Conservation (phyloP, 2,329 filamentous ascomycete species). For the Aspergillus novoparasiticus region DNA sequence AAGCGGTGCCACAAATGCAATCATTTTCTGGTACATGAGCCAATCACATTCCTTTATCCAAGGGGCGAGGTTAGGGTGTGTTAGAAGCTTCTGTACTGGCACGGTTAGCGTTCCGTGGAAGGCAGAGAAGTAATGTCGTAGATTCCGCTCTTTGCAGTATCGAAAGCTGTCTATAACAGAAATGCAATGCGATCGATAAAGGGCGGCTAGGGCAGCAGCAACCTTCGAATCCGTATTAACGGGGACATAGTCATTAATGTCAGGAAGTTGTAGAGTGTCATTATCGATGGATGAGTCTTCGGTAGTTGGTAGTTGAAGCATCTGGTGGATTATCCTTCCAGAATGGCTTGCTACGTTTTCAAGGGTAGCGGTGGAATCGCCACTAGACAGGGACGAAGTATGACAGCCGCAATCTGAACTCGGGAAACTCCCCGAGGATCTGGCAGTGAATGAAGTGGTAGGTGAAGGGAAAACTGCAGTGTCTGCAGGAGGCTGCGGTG, state of each 20-base stretch:
- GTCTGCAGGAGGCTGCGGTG: conserved; percentile 38
- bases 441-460: conserved; percentile 39
- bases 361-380: conserved; percentile 36
- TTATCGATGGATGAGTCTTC: conserved; percentile 56
- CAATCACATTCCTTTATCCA: conserved; percentile 98
- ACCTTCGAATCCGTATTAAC: conserved; percentile 81
- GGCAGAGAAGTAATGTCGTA: conserved; percentile 91
- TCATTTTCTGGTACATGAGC: conserved; percentile 95
- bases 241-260: conserved; percentile 80
- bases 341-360: conserved; percentile 42
- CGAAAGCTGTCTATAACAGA: conserved; percentile 93
- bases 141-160: conserved; percentile 94
- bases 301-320: conserved; percentile 41
- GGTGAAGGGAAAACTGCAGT: conserved; percentile 45
- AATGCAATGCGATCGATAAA: conserved; percentile 94
- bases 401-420: conserved; percentile 34
- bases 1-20: conserved; percentile 84
- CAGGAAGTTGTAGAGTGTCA: conserved; percentile 77
- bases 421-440: conserved; percentile 28
- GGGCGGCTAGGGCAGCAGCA: conserved; percentile 78
- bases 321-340: conserved; percentile 42
- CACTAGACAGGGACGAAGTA: conserved; percentile 25
- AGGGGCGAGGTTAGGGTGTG: conserved; percentile 74
- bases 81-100: conserved; percentile 90
- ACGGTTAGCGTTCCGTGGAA: conserved; percentile 97